These are phyloP conservation scores for Fusarium sp. DNA, from an alignment of 2,329 filamentous ascomycete species.

Conservation along the genomic window DNA sequence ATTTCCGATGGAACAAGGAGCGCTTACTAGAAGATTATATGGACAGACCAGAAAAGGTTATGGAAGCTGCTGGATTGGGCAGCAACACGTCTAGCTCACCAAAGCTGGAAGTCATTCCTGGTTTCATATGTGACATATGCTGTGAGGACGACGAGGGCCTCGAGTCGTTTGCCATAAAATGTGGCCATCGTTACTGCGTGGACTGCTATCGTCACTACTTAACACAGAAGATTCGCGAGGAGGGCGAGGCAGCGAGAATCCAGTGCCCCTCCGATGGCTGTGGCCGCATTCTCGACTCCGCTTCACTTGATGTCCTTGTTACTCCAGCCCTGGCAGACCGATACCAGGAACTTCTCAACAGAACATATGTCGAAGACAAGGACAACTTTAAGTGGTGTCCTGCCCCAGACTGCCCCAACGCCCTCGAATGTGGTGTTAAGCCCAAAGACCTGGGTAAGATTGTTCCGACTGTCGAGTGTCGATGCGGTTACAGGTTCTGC, in stretches of 20 bases:
- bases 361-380: conserved; percentile 97
- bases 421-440: conserved; percentile 88
- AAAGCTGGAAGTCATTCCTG: conserved; percentile 75
- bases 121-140: conserved; percentile 94
- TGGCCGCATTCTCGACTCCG: conserved; percentile 89
- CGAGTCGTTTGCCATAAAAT: conserved; percentile 92
- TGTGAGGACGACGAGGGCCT: conserved; percentile 86
- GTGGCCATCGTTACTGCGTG: conserved; percentile 91
- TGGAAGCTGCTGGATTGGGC: conserved; percentile 86
- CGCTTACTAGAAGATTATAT: conserved; percentile 95
- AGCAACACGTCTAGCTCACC: conserved; percentile 70
- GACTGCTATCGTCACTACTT: conserved; percentile 94
- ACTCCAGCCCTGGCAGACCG: conserved; percentile 66
- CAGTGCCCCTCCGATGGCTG: conserved; percentile 91
- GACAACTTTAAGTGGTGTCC: conserved; percentile 97
- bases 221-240: conserved; percentile 90
- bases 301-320: conserved; percentile 83
- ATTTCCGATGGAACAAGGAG: conserved; percentile 97
- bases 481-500: conserved; percentile 88
- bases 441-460: conserved; percentile 85
- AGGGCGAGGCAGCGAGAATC: conserved; percentile 94
- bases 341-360: conserved; percentile 87
- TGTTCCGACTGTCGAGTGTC: conserved; percentile 90
- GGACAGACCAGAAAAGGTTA: conserved; percentile 81
- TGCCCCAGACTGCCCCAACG: conserved; percentile 95